These are phyloP conservation scores for Rhododendron henanense DNA, from an alignment of 148 eudicot species.

Conservation along the genomic window DNA sequence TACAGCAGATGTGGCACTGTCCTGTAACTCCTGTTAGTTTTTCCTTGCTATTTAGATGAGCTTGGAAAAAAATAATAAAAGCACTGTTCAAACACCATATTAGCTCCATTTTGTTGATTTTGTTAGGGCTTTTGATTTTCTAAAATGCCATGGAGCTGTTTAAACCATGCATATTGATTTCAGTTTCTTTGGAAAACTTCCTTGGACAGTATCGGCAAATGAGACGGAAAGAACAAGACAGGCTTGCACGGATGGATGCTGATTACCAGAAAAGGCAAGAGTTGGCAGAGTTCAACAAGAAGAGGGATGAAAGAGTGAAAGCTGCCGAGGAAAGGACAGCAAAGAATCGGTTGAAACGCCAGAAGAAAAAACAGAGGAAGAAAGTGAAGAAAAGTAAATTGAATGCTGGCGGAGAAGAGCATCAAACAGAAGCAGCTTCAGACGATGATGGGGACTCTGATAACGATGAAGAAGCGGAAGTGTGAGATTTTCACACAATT, in stretches of 20 bases:
- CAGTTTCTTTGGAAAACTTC: background rate
- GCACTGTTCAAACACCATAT: background rate
- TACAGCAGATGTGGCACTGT: background rate
- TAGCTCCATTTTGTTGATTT: background rate
- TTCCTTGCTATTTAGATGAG: background rate
- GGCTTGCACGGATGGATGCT: constrained; percentile 84
- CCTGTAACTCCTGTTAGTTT: background rate
- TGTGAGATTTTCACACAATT: background rate
- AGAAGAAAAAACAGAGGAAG: constrained; percentile 77
- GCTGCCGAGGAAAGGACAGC: constrained; percentile 89
- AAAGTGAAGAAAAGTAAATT: constrained; percentile 54
- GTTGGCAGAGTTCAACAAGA: constrained; percentile 62
- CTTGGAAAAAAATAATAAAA: background rate
- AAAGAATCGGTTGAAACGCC: constrained; percentile 89
- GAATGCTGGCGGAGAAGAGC: constrained; percentile 36
- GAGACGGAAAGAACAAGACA: constrained; percentile 94
- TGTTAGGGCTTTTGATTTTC: background rate
- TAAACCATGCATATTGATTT: background rate
- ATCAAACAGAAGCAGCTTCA: constrained; percentile 42
- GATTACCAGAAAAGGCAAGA: constrained; percentile 80
- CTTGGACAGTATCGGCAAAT: constrained; percentile 13
- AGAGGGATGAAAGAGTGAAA: constrained; percentile 77
- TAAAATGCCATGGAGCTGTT: background rate
- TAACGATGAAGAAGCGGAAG: constrained; percentile 25
- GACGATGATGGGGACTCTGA: constrained; percentile 52